These are phyloP conservation scores for Rhizopogon rudus DNA, from an alignment of 768 basidiomycete species.

Conservation along the genomic window DNA sequence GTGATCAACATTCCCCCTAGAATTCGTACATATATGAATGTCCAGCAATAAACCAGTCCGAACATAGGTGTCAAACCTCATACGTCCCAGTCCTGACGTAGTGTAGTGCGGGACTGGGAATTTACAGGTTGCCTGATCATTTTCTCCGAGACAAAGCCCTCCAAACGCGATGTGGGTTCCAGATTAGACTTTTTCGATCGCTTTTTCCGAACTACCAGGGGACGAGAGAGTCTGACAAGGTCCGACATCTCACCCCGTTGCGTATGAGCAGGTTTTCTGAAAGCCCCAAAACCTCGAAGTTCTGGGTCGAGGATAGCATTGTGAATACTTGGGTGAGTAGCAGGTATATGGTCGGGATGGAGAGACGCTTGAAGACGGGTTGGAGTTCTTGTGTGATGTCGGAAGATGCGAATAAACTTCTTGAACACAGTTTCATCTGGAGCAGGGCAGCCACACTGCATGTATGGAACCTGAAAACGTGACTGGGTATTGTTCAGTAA, in stretches of 20 bases:
- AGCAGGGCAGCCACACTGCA: conserved; percentile 54
- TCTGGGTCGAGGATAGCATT: conserved; percentile 37
- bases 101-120: neutral
- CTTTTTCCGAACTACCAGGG: neutral
- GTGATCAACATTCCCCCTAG: too few relatives aligned
- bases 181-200: neutral
- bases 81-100: neutral
- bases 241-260: neutral
- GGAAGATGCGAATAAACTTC: conserved; percentile 32
- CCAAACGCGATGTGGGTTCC: neutral
- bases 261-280: conserved; percentile 4
- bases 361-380: conserved; percentile 29
- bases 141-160: neutral
- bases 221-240: neutral
- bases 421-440: conserved; percentile 41
- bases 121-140: neutral
- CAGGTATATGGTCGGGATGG: conserved; percentile 34
- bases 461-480: conserved; percentile 50
- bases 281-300: conserved; percentile 16
- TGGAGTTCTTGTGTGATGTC: conserved; percentile 13
- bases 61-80: neutral
- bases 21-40: too few relatives aligned
- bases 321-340: conserved; percentile 55
- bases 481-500: conserved; percentile 14
- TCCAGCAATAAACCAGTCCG: neutral